phyloP scores from a whole-genome alignment of 306 rosid species.

The Bauhinia variegata region DNA sequence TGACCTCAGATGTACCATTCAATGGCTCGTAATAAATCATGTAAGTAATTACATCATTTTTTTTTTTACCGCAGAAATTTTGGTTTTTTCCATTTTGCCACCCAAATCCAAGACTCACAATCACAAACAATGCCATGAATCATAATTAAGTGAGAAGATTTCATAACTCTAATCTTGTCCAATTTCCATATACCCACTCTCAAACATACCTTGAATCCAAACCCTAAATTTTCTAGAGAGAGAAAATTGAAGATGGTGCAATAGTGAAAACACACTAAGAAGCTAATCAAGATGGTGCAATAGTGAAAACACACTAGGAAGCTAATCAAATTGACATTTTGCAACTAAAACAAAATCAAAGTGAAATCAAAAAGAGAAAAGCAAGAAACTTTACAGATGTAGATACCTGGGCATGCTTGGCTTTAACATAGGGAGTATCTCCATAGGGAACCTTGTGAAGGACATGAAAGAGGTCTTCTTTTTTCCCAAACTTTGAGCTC shows the following conservation, averaged over 20 bases:
- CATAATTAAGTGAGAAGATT: not conserved
- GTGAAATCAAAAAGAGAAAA: not conserved
- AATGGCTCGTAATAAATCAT: too few species aligned
- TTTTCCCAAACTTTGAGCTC: conserved; percentile 23
- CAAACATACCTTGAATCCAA: too few species aligned
- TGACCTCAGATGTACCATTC: too few species aligned
- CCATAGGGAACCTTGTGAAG: conserved; percentile 84
- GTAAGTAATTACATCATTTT: too few species aligned
- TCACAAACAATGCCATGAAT: not conserved
- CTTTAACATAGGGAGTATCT: conserved; percentile 86
- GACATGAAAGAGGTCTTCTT: conserved; percentile 60
- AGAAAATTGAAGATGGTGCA: conserved; percentile 1
- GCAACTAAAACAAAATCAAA: not conserved
- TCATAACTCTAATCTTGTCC: not conserved
- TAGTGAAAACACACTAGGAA: conserved; percentile 40
- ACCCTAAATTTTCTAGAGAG: too few species aligned
- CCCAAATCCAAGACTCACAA: too few species aligned
- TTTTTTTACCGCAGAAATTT: too few species aligned
- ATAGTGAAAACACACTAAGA: conserved; percentile 42
- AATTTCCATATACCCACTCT: not conserved
- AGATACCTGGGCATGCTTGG: conserved; percentile 86
- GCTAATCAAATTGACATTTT: conserved; percentile 59
- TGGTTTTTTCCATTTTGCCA: too few species aligned
- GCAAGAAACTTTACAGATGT: not conserved
- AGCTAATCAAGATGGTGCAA: conserved; percentile 26